These are phyloP conservation scores for Ascochyta fabae DNA, from an alignment of 2,329 filamentous ascomycete genomes.

Conservation along the genomic window DNA sequence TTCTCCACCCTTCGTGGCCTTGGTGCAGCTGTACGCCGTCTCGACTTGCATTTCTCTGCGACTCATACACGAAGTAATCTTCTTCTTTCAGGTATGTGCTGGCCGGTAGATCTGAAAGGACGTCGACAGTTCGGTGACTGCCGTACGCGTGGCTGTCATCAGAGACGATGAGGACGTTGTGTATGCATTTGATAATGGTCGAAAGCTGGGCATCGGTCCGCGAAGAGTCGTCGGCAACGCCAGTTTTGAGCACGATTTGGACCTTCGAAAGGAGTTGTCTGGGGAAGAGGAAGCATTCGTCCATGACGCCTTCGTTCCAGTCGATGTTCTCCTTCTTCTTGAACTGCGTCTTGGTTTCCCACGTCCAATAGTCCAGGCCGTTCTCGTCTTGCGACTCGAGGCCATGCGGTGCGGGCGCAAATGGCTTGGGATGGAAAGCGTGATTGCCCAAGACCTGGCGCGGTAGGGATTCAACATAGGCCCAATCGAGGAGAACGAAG, in stretches of 20 bases:
- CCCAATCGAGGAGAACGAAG: constrained; percentile 19
- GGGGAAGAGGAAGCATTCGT: constrained; percentile 39
- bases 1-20: constrained; percentile 26
- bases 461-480: constrained; percentile 9
- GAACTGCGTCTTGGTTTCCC: constrained; percentile 21
- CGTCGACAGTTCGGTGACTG: constrained; percentile 50
- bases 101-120: constrained; percentile 51
- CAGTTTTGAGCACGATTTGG: constrained; percentile 59
- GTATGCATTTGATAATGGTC: constrained; percentile 60
- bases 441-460: constrained; percentile 10
- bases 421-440: constrained; percentile 19
- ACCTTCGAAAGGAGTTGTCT: constrained; percentile 42
- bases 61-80: constrained; percentile 44
- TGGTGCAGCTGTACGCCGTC: constrained; percentile 35
- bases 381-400: constrained; percentile 8
- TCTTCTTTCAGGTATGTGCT: constrained; percentile 41
- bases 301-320: constrained; percentile 13
- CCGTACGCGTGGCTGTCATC: constrained; percentile 58
- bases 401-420: constrained; percentile 6
- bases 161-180: constrained; percentile 61
- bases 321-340: constrained; percentile 9
- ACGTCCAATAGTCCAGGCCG: constrained; percentile 23
- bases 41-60: constrained; percentile 19
- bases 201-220: constrained; percentile 57
- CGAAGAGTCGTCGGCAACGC: constrained; percentile 60